Base-by-base conservation (phyloP, 2,329 filamentous ascomycete species). In the Leptographium radiaticola region DNA sequence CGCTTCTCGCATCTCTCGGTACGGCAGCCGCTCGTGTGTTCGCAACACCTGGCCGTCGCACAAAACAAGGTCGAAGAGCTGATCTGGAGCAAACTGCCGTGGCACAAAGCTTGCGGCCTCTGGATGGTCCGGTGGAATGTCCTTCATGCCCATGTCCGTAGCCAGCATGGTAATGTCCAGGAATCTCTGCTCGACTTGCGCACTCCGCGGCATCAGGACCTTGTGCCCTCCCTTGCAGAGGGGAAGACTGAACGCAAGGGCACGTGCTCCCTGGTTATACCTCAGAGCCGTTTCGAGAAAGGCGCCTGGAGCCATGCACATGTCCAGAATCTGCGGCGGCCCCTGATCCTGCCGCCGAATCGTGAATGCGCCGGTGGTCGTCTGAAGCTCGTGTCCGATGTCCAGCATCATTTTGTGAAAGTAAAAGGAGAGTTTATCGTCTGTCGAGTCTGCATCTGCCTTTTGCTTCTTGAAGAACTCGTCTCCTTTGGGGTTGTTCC, bases 221-320 rank as follows among this genome's bases (percentile, higher is more conserved):
- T 63, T 49, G 53, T 76, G 68, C 0, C 75, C 76, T 0, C 74
- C 75, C 0, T 62, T 45, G 0, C 59, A 43, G 0, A 52, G 11
- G 0, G 74, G 71, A 1, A 79, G 62, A 34, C 61, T 76, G 54
- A 78, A 68, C 0, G 65, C 69, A 16, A 67, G 60, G 18, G 63
- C 62, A 0, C 33, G 52, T 4, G 71, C 65, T 0, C 49, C 38
- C 0, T 63, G 69, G 49, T 71, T 73, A 12, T 59, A 55, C 5
- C 61, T 39, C 31, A 77, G 57, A 0, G 68, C 68, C 10, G 62
- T 64, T 0, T 59, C 56, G 3, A 74, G 62, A 57, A 77, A 81
- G 1, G 73, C 77, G 6, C 77, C 77, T 0, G 77, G 77, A 0
- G 77, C 77, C 66, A 75, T 72, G 61, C 77, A 79, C 56, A 79